phyloP scores from a whole-genome alignment of 129 eudicot genomes.

The Artemisia tridentata region DNA sequence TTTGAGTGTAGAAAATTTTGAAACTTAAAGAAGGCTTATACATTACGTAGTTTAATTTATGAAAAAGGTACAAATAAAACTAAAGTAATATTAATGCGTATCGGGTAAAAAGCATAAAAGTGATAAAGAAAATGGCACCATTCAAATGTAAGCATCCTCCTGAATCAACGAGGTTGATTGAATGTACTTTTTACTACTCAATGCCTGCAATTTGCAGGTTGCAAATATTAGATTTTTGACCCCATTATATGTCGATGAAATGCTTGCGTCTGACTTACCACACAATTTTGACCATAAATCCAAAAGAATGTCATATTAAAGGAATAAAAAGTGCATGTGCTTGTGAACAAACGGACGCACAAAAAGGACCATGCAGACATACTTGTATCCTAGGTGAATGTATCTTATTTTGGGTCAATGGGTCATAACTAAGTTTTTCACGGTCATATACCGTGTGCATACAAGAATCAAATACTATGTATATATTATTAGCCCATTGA shows the following conservation, averaged over 20 bases:
- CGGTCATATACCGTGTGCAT: background rate
- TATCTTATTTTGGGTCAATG: slow-evolving; percentile 4
- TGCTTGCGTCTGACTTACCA: slow-evolving; percentile 13
- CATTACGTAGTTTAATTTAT: too few relatives aligned
- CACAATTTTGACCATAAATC: slow-evolving; percentile 12
- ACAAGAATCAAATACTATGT: background rate
- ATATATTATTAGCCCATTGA: background rate
- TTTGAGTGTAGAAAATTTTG: too few relatives aligned
- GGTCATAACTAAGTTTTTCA: background rate
- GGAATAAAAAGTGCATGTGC: slow-evolving; percentile 10
- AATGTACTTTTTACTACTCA: slow-evolving; percentile 15
- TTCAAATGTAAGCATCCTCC: slow-evolving; percentile 20
- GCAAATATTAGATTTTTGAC: slow-evolving; percentile 25
- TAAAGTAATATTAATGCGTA: background rate
- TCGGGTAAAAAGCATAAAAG: slow-evolving; percentile 22
- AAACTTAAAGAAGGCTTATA: too few relatives aligned
- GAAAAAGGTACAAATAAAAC: background rate
- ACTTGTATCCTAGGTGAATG: slow-evolving; percentile 23
- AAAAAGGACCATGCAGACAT: slow-evolving; percentile 5
- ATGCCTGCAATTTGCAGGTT: background rate
- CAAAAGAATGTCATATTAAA: background rate
- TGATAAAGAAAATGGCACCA: slow-evolving; percentile 19
- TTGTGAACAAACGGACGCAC: slow-evolving; percentile 4
- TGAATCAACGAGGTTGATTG: slow-evolving; percentile 34
- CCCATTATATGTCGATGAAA: slow-evolving; percentile 8